Percentiles rank a stretch among this genome's conserved stretches.
phyloP scores from a whole-genome alignment of 2,329 filamentous ascomycete genomes.

The Paraconiothyrium brasiliense region DNA sequence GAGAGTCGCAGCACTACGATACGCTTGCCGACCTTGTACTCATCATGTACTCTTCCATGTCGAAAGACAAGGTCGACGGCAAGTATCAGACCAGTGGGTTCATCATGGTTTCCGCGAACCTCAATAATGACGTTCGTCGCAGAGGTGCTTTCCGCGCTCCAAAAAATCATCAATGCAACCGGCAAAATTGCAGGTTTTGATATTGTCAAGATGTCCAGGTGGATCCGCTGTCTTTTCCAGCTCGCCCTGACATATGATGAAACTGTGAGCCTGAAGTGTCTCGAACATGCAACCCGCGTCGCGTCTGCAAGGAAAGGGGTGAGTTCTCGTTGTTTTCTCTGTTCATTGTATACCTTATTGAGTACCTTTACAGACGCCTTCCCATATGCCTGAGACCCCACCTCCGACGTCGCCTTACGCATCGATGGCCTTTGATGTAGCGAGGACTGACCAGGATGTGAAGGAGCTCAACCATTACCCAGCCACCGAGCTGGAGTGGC shows the following conservation, averaged over 20 bases:
- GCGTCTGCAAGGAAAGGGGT: slow-evolving; percentile 40
- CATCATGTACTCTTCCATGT: slow-evolving; percentile 52
- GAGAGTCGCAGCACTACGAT: slow-evolving; percentile 52
- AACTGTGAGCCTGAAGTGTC: slow-evolving; percentile 65
- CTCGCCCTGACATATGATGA: slow-evolving; percentile 68
- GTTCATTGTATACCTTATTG: neutral
- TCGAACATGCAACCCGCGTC: slow-evolving; percentile 67
- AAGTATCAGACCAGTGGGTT: slow-evolving; percentile 44
- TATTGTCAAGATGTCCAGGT: slow-evolving; percentile 72
- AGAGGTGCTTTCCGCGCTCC: slow-evolving; percentile 55
- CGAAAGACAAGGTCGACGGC: slow-evolving; percentile 35
- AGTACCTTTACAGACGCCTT: slow-evolving; percentile 16
- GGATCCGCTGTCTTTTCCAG: slow-evolving; percentile 81
- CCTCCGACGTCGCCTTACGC: slow-evolving; percentile 27
- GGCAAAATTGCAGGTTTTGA: slow-evolving; percentile 67
- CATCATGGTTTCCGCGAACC: neutral
- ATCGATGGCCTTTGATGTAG: slow-evolving; percentile 6
- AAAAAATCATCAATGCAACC: slow-evolving; percentile 75
- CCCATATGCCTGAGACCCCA: slow-evolving; percentile 23
- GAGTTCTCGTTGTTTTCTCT: slow-evolving; percentile 21
- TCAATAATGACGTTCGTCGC: slow-evolving; percentile 18
- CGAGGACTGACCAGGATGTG: slow-evolving; percentile 31
- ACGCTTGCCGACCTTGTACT: slow-evolving; percentile 59
- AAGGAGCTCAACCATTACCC: slow-evolving; percentile 65
- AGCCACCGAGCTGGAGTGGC: slow-evolving; percentile 75